Evolutionary conservation across 768 basidiomycete genomes (phyloP), one percentile per base, ranked within the genome.

Genomic region (Kwoniella shandongensis): DNA sequence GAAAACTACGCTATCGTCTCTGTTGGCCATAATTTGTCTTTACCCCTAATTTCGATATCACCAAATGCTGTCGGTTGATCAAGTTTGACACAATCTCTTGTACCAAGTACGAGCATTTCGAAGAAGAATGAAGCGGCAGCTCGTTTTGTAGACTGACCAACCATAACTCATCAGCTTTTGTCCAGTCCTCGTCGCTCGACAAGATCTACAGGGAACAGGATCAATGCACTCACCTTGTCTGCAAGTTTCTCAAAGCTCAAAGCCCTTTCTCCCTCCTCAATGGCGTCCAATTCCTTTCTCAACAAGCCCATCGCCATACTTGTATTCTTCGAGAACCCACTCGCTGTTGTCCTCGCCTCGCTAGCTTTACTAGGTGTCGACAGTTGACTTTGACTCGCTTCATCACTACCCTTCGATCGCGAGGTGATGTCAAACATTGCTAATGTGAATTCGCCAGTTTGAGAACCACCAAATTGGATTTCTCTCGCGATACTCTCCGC

Each of bases 121-220:
- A 99, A 99, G 82, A 99, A 99, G 81, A 99, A 97, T 1, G 91
- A 86, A 1, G 94, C 85, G 1, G 94, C 91, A 12, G 92, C 96
- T 39, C 91, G 85, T 44, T 89, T 86, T 10, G 90, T 88, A 12
- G 91, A 88, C 89, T 93, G 65, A 26, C n/a, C 17, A 42, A 42
- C 12, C 29, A 10, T 6, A 6, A 32, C n/a, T 5, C 5, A 44
- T 44, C 22, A 22, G 40, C 15, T n/a, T 17, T 41, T 36, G 35
- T 8, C 17, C 40, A 8, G n/a, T 41, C 7, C 40, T 7, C n/a
- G n/a, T 41, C 5, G 6, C n/a, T 12, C 25, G 20, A 18, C 23
- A n/a, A n/a, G 15, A 32, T 18, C 12, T 17, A 25, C 35, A 44
- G 52, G 23, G 15, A 44, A 17, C n/a, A 45, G 39, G 15, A 32